These are phyloP conservation scores for Pleoardoris graminearum DNA, from an alignment of 2,329 filamentous ascomycete species.

Conservation along the genomic window DNA sequence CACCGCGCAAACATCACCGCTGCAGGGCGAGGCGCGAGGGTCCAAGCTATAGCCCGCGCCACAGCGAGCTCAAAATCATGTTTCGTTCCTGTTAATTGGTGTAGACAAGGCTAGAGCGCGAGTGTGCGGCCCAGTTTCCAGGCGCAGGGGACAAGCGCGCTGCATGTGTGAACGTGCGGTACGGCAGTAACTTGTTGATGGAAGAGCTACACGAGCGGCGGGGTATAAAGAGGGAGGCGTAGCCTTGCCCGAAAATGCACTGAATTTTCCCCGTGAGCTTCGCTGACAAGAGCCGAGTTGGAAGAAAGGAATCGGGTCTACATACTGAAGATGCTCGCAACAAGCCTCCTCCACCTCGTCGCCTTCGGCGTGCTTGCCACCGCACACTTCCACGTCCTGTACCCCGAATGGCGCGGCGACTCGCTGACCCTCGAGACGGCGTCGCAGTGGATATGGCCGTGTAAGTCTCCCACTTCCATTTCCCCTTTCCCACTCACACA, in stretches of 20 bases:
- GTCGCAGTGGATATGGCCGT: constrained; percentile 49
- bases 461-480: constrained; percentile 25
- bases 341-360: constrained; percentile 21
- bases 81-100: background rate
- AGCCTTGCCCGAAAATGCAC: background rate
- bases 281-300: too few relatives aligned
- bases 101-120: background rate
- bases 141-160: background rate
- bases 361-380: constrained; percentile 38
- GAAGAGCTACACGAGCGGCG: background rate
- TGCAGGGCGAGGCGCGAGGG: constrained; percentile 20
- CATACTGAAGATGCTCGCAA: constrained; percentile 23
- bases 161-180: background rate
- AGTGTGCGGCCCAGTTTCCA: background rate
- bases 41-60: constrained; percentile 30
- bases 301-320: background rate
- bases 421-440: constrained; percentile 40
- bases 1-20: background rate
- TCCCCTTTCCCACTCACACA: background rate
- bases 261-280: background rate
- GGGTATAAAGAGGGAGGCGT: background rate
- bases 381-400: constrained; percentile 50
- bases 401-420: constrained; percentile 49
- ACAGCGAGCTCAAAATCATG: constrained; percentile 16
- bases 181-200: background rate